Evolutionary conservation across 495 filamentous ascomycete species (phyloP), one percentile per base, ranked within the genome.

Genomic region (Rusavskia elegans): DNA sequence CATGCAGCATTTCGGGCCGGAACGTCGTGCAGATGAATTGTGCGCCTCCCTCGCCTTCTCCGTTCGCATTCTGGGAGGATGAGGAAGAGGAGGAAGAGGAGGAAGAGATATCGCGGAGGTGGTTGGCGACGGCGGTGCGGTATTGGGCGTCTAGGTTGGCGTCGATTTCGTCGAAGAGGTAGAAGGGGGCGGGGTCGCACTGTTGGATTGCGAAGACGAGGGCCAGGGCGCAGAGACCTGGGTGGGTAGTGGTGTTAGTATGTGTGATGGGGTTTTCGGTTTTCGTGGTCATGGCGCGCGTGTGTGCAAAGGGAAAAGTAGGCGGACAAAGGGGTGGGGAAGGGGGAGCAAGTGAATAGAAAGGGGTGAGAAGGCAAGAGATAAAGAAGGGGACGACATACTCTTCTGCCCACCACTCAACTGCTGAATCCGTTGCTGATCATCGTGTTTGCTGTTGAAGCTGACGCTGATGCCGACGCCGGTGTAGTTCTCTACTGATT

Each of bases 111-210:
- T 80, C 80, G 59, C 87, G 72, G 30, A 97, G 73, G 72, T 95
- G 85, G 54, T 83, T 74, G 5, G 90, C 90, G 20, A 96, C 90
- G 1, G 89, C 89, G 2, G 89, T 94, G 39, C 90, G 80, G 70
- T 97, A 96, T 68, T 95, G 92, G 8, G 89, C 89, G 66, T 99
- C 92, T 20, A 99, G 78, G 64, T 97, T 97, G 63, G 92, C 92
- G 65, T 99, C 92, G 61, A 99, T 95, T 70, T 99, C 92, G 64
- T 99, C 92, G 56, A 99, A 99, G 56, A 99, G 86, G 67, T 97
- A 95, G 71, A 99, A 97, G 13, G 92, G 92, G 17, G 89, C 90
- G 6, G 93, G 92, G 59, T 97, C 92, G 60, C 92, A 94, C 57
- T 88, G 85, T 61, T 99, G 92, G 65, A 99, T 94, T n/a, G 92